Base-by-base conservation (phyloP, 768 basidiomycete species). In the Podaxis sp. region DNA sequence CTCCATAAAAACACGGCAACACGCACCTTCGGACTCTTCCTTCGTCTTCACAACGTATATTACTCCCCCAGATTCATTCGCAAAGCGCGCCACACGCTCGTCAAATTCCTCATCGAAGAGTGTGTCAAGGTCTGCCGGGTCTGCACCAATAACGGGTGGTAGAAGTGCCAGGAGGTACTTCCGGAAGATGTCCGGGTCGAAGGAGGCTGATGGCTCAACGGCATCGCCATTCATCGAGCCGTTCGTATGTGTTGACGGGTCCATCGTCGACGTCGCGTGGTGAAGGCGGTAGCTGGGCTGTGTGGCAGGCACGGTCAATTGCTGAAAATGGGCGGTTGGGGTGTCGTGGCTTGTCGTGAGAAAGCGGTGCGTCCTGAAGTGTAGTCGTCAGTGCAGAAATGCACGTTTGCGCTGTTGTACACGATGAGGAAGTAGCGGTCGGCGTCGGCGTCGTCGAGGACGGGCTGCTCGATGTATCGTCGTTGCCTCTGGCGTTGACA, bases 41-140 rank as follows among this genome's bases (percentile, higher is more conserved):
- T 79, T 88, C 61, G 80, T 77, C 76, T 94, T 93, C 38, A 91
- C 87, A 28, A 95, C 86, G 71, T 94, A 95, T 48, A 94, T 76
- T 28, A 88, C 90, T 13, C 84, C 90, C 5, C 87, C 87, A 28
- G 82, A 84, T 64, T 95, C 93, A 3, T 77, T 76, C 6, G 90
- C 87, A 74, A 94, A 95, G 59, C 87, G 82, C 52, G 82, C 71
- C 21, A 93, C 88, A 65, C 84, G 86, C 64, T 90, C 91, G 59
- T 88, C 82, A 63, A 92, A 95, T 55, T 84, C 83, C 53, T 82
- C 79, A 66, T 91, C 88, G 64, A 94, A 87, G 37, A 90, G 69
- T 0, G 82, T 75, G 38, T 87, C 79, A 1, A 95, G 76, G 58
- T 94, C 91, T 42, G 79, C 76, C 0, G 78, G 77, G 10, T 75